These are phyloP conservation scores for Metschnikowia reukaufii DNA, from an alignment of 805 yeast species.

Conservation along the genomic window DNA sequence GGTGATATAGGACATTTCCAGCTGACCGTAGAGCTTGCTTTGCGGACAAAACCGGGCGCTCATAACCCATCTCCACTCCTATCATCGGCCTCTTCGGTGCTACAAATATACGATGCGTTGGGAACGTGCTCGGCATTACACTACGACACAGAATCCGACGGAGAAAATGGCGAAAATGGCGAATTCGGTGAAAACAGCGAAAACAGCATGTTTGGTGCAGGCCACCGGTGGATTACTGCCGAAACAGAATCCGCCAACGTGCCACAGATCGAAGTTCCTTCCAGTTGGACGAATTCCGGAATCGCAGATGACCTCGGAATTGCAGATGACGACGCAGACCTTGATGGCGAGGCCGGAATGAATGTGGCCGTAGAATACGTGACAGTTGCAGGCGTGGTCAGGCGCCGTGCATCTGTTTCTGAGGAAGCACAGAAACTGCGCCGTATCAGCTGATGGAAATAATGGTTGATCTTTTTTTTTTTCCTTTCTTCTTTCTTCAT, in stretches of 20 bases:
- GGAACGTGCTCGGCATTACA: slow-evolving; percentile 41
- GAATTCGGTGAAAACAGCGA: slow-evolving; percentile 22
- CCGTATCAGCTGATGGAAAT: background rate
- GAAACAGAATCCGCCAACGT: slow-evolving; percentile 8
- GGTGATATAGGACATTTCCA: slow-evolving; percentile 19
- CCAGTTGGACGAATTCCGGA: slow-evolving; percentile 32
- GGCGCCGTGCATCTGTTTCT: slow-evolving; percentile 28
- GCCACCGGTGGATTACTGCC: slow-evolving; percentile 17
- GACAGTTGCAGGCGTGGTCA: slow-evolving; percentile 33
- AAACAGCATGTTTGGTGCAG: slow-evolving; percentile 9
- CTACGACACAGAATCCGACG: slow-evolving; percentile 25
- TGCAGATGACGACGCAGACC: slow-evolving; percentile 24
- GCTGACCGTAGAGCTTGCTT: slow-evolving; percentile 23
- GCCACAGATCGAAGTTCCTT: slow-evolving; percentile 26
- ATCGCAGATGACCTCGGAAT: slow-evolving; percentile 41
- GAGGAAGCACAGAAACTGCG: slow-evolving; percentile 9
- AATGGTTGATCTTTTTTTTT: too few species aligned
- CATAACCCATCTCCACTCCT: slow-evolving; percentile 5
- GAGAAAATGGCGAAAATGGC: slow-evolving; percentile 11
- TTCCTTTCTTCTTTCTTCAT: too few species aligned
- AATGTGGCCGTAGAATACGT: slow-evolving; percentile 41
- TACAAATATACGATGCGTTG: slow-evolving; percentile 33
- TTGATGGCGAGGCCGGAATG: slow-evolving; percentile 40
- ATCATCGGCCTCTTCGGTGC: slow-evolving; percentile 3
- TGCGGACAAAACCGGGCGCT: slow-evolving; percentile 6